Percentiles rank a stretch among this genome's conserved stretches.
Evolutionary conservation across 2,329 filamentous ascomycete genomes (phyloP).

Genomic region (Truncatella angustata): DNA sequence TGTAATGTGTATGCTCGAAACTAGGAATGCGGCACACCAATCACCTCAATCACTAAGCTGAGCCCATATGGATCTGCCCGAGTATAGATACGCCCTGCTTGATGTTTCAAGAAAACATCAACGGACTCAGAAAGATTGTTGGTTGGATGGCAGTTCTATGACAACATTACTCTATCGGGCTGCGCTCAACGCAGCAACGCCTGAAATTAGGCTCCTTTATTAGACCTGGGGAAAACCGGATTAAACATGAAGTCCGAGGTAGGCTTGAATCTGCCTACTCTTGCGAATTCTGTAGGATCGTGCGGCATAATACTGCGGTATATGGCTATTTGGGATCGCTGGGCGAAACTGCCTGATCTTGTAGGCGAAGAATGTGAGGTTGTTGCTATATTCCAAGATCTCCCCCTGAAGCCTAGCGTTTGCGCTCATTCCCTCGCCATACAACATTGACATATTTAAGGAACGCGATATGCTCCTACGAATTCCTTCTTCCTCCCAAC

Average conservation of each 20-base stretch:
- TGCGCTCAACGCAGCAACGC: neutral
- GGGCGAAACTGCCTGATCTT: neutral
- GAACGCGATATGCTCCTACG: constrained; percentile 6
- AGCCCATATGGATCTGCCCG: neutral
- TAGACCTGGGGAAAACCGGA: neutral
- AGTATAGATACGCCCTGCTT: neutral
- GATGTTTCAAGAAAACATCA: neutral
- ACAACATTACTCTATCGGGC: neutral
- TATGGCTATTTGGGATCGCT: neutral
- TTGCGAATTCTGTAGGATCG: neutral
- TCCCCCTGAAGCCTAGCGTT: neutral
- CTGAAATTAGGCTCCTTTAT: neutral
- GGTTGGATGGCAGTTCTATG: neutral
- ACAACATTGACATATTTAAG: neutral
- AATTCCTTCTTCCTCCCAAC: neutral
- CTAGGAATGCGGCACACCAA: neutral
- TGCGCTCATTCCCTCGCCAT: neutral
- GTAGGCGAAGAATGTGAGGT: neutral
- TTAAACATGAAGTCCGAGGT: neutral
- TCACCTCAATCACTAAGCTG: neutral
- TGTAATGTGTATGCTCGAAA: neutral
- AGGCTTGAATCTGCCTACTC: neutral
- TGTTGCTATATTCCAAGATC: neutral
- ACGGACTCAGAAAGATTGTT: neutral
- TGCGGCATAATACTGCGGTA: neutral